Percentiles rank a stretch among this genome's conserved stretches.
Conservation (phyloP, 2,329 filamentous ascomycete species). For the Phyllosticta citrichinensis region DNA sequence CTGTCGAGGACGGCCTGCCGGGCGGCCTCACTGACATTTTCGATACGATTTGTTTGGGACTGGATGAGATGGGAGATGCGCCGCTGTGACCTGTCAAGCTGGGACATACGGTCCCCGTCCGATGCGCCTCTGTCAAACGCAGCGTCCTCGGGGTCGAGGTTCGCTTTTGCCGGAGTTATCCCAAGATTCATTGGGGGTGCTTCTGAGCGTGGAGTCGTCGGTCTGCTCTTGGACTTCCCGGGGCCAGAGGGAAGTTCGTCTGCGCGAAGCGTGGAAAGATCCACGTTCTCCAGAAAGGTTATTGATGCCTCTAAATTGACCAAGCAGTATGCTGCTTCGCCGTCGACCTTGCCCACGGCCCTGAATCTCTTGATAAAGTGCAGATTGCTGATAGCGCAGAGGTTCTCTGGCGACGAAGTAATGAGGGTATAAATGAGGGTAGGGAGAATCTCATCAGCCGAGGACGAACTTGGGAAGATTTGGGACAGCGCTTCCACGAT, state of each 20-base stretch:
- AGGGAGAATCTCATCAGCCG: conserved; percentile 92
- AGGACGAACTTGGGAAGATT: conserved; percentile 63
- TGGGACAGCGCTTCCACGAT: conserved; percentile 79
- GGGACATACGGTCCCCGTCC: conserved; percentile 14
- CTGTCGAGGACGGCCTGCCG: conserved; percentile 58
- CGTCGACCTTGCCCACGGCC: conserved; percentile 74
- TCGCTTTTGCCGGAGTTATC: conserved; percentile 28
- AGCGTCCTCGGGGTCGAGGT: conserved; percentile 12
- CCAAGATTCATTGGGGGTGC: conserved; percentile 32
- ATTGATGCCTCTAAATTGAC: conserved; percentile 94
- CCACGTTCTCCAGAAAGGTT: conserved; percentile 89
- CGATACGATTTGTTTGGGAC: conserved; percentile 69
- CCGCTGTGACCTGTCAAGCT: conserved; percentile 52
- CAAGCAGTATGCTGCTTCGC: conserved; percentile 90
- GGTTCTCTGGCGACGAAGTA: conserved; percentile 72
- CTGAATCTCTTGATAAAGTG: conserved; percentile 90
- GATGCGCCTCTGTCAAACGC: conserved; percentile 11
- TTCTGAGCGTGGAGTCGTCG: conserved; percentile 33
- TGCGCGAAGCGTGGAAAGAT: conserved; percentile 75
- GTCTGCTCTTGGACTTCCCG: conserved; percentile 41
- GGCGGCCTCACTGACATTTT: conserved; percentile 73
- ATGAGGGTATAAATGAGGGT: conserved; percentile 95
- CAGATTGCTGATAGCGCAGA: conserved; percentile 89
- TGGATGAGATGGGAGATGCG: conserved; percentile 80
- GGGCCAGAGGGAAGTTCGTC: conserved; percentile 66